A percentile compares a stretch with the other conserved stretches of the same genome.
These are phyloP conservation scores for Cornus florida DNA, from an alignment of 148 eudicot genomes.

Conservation along the genomic window DNA sequence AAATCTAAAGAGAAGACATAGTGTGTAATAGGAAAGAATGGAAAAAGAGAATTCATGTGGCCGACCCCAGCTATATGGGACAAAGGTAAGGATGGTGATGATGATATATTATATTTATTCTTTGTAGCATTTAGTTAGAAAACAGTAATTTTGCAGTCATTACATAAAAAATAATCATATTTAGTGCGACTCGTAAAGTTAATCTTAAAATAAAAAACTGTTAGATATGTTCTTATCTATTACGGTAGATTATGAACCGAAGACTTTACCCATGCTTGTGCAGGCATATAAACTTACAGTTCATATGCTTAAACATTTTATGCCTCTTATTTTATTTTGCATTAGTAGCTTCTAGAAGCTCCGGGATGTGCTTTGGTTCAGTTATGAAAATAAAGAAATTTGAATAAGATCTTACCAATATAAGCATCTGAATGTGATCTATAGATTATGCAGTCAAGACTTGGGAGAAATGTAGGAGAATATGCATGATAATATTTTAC, in stretches of 20 bases:
- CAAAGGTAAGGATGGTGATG: too few species aligned
- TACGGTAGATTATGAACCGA: not conserved
- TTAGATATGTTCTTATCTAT: not conserved
- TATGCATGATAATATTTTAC: not conserved
- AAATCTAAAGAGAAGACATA: too few species aligned
- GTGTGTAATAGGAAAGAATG: too few species aligned
- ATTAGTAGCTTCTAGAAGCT: not conserved
- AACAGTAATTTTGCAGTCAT: not conserved
- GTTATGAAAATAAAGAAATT: not conserved
- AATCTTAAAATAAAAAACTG: not conserved
- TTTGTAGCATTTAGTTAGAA: too few species aligned
- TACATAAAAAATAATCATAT: not conserved
- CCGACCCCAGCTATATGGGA: too few species aligned
- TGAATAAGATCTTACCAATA: not conserved
- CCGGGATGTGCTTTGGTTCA: too few species aligned
- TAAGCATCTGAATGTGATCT: not conserved
- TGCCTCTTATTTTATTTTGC: not conserved
- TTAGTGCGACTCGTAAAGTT: not conserved
- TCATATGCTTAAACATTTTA: too few species aligned
- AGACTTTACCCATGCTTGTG: conserved; percentile 1
- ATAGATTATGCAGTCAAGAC: not conserved
- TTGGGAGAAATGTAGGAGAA: not conserved
- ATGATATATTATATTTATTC: too few species aligned
- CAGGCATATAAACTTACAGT: not conserved
- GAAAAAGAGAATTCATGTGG: too few species aligned